Percentiles rank a stretch among this genome's conserved stretches.
These are phyloP conservation scores for Recurvomyces mirabilis DNA, from an alignment of 495 filamentous ascomycete species.

Conservation along the genomic window DNA sequence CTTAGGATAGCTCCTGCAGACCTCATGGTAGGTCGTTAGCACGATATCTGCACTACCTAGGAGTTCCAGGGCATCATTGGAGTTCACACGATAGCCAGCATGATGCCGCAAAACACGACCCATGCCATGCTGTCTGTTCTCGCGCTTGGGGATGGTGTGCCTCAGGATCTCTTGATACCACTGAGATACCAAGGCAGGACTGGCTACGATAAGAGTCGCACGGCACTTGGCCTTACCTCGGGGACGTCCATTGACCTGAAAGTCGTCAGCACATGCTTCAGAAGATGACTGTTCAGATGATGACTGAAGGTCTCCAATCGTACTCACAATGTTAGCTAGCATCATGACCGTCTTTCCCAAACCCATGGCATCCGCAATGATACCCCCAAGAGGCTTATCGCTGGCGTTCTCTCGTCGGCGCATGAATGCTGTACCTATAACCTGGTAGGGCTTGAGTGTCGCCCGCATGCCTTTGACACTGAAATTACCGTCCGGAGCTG, in stretches of 20 bases:
- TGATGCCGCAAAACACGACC: conserved; percentile 14
- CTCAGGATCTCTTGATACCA: conserved; percentile 35
- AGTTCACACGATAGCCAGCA: conserved; percentile 8
- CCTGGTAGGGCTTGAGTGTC: conserved; percentile 41
- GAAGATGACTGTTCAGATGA: too few species aligned
- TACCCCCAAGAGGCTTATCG: conserved; percentile 38
- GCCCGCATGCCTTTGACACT: conserved; percentile 38
- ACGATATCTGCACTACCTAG: conserved; percentile 24
- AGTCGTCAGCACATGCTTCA: too few species aligned
- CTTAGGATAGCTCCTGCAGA: conserved; percentile 40
- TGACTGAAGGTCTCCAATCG: too few species aligned
- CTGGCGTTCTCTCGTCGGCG: conserved; percentile 38
- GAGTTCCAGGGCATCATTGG: conserved; percentile 12
- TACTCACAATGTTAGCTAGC: conserved; percentile 37
- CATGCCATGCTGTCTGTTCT: conserved; percentile 8
- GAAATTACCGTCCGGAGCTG: conserved; percentile 33
- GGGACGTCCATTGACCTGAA: conserved; percentile 23
- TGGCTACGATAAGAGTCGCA: conserved; percentile 43
- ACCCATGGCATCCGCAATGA: conserved; percentile 53
- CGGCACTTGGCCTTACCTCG: conserved; percentile 15
- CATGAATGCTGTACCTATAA: conserved; percentile 49
- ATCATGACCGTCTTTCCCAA: conserved; percentile 46
- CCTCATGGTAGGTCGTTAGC: conserved; percentile 44
- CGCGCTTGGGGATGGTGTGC: conserved; percentile 21
- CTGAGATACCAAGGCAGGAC: conserved; percentile 34